Base-by-base conservation (phyloP, 2,329 filamentous ascomycete species). In the Ambrosiella xylebori region DNA sequence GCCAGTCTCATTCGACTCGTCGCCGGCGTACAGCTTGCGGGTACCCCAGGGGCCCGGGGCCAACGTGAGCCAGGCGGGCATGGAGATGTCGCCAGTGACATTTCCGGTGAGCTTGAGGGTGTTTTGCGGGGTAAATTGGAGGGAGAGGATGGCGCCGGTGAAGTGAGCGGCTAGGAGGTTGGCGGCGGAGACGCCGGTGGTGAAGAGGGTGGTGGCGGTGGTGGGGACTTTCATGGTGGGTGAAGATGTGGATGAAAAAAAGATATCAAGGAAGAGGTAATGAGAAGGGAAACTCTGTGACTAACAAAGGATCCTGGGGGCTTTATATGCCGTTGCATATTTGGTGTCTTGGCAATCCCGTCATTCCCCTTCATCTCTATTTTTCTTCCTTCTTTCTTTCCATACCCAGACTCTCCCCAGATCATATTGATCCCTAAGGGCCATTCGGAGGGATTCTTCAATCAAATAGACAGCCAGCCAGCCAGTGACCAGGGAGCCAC, bases 1-100 rank as follows among this genome's bases (percentile, higher is more conserved):
- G 1, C 64, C 64, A 56, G 68, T 68, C 3, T 67, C 66, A 17
- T 70, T 67, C 8, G 72, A 63, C 41, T 62, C 61, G 44, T 63
- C 62, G 7, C 62, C 58, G 40, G 62, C 59, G 54, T 64, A 64
- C 15, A 62, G 56, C 19, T 58, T 63, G 19, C 56, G 57, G 35
- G 39, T 15, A 4, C 58, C 61, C n/a, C 41, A 6, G 9, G 54
- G 27, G 35, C 49, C 35, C 35, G 27, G 27, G 52, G 57, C 57
- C 35, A 63, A 52, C 12, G 63, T 64, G 40, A 64, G 49, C 63
- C 63, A 64, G 45, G 56, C 57, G 15, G 63, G 63, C 40, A 61
- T 61, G 38, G 56, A 38, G 44, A 54, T 52, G 41, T 64, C 61
- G 35, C 60, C 61, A 35, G 61, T 49, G 53, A 64, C 58, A 35